Evolutionary conservation across 139 green algal species (phyloP), one percentile per base, ranked within the genome.

Genomic region (Chlorella sp.): DNA sequence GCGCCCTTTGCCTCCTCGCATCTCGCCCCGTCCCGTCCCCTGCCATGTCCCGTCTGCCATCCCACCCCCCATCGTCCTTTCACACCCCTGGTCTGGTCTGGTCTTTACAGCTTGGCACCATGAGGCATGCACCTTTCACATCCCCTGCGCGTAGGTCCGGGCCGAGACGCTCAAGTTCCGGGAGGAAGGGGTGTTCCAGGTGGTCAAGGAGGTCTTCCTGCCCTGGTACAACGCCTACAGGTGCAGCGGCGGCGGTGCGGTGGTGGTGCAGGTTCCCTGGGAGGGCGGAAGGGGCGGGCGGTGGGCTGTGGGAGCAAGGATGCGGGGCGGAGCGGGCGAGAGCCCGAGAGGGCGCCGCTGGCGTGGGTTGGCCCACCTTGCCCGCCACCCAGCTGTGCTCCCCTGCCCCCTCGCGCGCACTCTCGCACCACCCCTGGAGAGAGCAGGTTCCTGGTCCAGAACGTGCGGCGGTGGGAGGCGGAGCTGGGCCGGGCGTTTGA

Each of bases 151-250:
- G 36, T 51, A 74, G n/a, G 95, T 99, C 68, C 84, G 93, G 2
- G 95, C 92, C 0, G 95, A 98, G 85, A 89, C 92, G 27, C 91
- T 98, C 61, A 80, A 84, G n/a, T 98, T 98, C 86, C 91, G 94
- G 84, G 93, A 98, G 89, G 92, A 97, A 60, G 96, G 96, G 33
- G 96, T 99, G 53, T 96, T 97, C 73, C 84, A 50, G 1, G 94
- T 98, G 21, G 88, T 99, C 33, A 97, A 97, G 82, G 93, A 98
- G 77, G 91, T 99, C 23, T 98, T 99, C 81, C 88, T 99, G 81
- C 96, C 96, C 17, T 99, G 96, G 96, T 99, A 98, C 90, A 99
- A 99, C 82, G 95, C 95, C 5, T 99, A 98, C 89, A 83, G 90
- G 79, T 85, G 76, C 23, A 66, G 17, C n/a, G n/a, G n/a, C n/a